A percentile compares a stretch with the other conserved stretches of the same genome.
phyloP scores from a whole-genome alignment of 2,329 filamentous ascomycete species.

The Fonsecaea nubica region DNA sequence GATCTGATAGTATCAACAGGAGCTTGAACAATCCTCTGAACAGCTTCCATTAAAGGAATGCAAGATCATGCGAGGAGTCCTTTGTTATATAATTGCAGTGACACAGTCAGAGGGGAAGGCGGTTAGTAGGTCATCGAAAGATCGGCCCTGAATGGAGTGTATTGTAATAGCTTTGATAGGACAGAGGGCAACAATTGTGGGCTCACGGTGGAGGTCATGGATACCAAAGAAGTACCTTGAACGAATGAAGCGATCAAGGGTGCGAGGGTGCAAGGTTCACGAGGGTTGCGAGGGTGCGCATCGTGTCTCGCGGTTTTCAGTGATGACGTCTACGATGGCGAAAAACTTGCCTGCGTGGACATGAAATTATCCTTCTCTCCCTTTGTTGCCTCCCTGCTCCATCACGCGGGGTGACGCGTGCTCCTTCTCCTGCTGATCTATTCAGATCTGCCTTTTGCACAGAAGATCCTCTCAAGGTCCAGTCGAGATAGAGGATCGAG shows the following conservation, averaged over 20 bases:
- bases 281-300: not conserved
- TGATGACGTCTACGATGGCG: not conserved
- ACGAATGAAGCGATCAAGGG: not conserved
- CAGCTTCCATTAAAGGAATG: slow-evolving; percentile 19
- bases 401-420: too few relatives aligned
- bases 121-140: not conserved
- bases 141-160: not conserved
- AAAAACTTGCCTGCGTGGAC: not conserved
- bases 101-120: not conserved
- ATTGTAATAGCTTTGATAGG: not conserved
- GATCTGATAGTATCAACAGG: slow-evolving; percentile 25
- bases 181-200: not conserved
- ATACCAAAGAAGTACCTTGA: not conserved
- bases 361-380: not conserved
- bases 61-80: not conserved
- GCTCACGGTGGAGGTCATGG: not conserved
- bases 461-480: not conserved
- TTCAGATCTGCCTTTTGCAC: not conserved
- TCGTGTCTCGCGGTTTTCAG: not conserved
- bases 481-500: not conserved
- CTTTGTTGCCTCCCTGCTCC: not conserved
- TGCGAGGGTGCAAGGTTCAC: too few relatives aligned
- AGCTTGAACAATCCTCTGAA: slow-evolving; percentile 26
- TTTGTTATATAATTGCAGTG: slow-evolving; percentile 10
- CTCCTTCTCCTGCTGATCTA: not conserved